A percentile compares a stretch with the other conserved stretches of the same genome.
Evolutionary conservation across 2,329 filamentous ascomycete genomes (phyloP).

Genomic region (Fusarium fujikuroi): DNA sequence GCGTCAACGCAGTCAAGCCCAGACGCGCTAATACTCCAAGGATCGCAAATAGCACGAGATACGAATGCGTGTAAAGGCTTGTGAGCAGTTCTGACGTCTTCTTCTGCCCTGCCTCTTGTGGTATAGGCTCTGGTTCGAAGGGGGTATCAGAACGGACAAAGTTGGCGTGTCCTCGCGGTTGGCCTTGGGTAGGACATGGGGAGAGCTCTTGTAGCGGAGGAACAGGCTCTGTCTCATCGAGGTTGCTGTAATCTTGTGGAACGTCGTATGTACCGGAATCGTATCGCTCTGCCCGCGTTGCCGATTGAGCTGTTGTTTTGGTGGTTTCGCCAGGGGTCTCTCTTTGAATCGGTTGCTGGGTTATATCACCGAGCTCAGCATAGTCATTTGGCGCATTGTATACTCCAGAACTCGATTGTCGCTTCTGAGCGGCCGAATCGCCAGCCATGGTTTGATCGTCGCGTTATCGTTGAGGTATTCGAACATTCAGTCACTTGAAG

Average conservation of each 20-base stretch:
- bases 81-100: conserved; percentile 63
- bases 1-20: conserved; percentile 81
- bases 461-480: neutral
- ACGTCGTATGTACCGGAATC: conserved; percentile 41
- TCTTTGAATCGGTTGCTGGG: neutral
- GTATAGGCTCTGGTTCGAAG: neutral
- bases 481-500: conserved; percentile 1
- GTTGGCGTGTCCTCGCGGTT: conserved; percentile 15
- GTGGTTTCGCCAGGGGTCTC: neutral
- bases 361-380: neutral
- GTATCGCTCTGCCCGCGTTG: neutral
- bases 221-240: conserved; percentile 52
- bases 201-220: conserved; percentile 17
- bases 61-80: conserved; percentile 77
- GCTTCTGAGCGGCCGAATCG: neutral
- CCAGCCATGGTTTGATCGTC: conserved; percentile 12
- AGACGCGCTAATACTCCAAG: conserved; percentile 85
- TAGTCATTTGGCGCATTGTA: conserved; percentile 5
- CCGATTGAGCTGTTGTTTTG: neutral
- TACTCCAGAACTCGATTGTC: neutral
- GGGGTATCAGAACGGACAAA: conserved; percentile 1
- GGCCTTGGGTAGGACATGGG: neutral
- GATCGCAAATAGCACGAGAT: conserved; percentile 87
- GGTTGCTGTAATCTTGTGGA: conserved; percentile 51
- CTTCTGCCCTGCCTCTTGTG: conserved; percentile 20